Percentiles rank a stretch among this genome's conserved stretches.
Evolutionary conservation across 495 filamentous ascomycete species (phyloP).

Genomic region (Aspergillus baeticus): DNA sequence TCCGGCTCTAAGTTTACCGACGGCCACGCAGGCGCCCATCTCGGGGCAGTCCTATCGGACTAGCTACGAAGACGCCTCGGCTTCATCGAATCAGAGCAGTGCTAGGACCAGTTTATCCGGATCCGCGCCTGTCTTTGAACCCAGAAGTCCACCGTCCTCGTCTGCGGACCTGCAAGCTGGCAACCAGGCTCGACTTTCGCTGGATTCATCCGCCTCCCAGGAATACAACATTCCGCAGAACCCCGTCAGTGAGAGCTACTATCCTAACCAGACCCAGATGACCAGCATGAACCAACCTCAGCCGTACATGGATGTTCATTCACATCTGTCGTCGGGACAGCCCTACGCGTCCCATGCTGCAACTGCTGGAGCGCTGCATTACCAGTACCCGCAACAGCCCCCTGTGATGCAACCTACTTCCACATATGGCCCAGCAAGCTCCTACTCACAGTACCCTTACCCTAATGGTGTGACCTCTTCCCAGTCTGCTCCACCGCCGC

Average conservation of each 20-base stretch:
- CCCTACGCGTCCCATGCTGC: slow-evolving; percentile 78
- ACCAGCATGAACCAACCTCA: slow-evolving; percentile 82
- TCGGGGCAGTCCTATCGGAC: slow-evolving; percentile 51
- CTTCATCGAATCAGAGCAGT: slow-evolving; percentile 30
- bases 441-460: slow-evolving; percentile 74
- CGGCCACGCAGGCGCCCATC: slow-evolving; percentile 58
- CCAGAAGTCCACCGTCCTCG: slow-evolving; percentile 34
- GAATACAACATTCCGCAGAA: slow-evolving; percentile 33
- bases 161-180: slow-evolving; percentile 33
- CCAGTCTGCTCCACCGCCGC: slow-evolving; percentile 62
- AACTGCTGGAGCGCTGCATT: slow-evolving; percentile 73
- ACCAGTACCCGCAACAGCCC: slow-evolving; percentile 73
- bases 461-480: slow-evolving; percentile 73
- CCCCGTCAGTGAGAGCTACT: slow-evolving; percentile 36
- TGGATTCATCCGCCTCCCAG: slow-evolving; percentile 35
- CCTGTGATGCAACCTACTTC: slow-evolving; percentile 79
- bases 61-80: slow-evolving; percentile 43
- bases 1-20: slow-evolving; percentile 75
- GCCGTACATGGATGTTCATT: slow-evolving; percentile 81
- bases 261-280: slow-evolving; percentile 43
- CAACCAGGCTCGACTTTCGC: slow-evolving; percentile 35
- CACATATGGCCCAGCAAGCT: slow-evolving; percentile 63
- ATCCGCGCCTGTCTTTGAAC: slow-evolving; percentile 31
- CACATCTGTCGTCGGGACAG: slow-evolving; percentile 80
- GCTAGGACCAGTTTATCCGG: slow-evolving; percentile 41